These are phyloP conservation scores for Casuarina equisetifolia DNA, from an alignment of 306 rosid genomes.

Conservation along the genomic window DNA sequence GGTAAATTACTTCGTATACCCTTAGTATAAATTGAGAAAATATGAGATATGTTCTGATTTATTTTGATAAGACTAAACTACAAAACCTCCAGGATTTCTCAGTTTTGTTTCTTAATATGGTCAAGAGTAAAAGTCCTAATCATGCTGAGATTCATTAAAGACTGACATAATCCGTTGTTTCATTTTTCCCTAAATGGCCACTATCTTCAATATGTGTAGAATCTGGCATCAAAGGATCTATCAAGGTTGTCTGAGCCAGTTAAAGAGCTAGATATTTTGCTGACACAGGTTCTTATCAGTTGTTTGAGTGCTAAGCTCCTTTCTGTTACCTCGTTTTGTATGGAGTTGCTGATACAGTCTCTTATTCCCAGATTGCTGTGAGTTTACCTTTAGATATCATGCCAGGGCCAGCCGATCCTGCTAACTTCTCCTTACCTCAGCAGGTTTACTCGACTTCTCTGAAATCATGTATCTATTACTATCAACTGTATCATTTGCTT, in stretches of 20 bases:
- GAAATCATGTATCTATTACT: slow-evolving; percentile 4
- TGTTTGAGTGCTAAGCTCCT: slow-evolving; percentile 14
- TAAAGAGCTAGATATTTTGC: slow-evolving; percentile 82
- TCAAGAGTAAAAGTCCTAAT: slow-evolving; percentile 8
- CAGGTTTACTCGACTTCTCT: slow-evolving; percentile 61
- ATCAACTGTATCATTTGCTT: slow-evolving; percentile 24
- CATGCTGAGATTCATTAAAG: background rate
- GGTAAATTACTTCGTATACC: background rate
- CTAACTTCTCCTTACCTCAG: slow-evolving; percentile 86
- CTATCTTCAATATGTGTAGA: slow-evolving; percentile 48
- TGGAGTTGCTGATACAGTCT: slow-evolving; percentile 29
- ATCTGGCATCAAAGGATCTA: slow-evolving; percentile 71
- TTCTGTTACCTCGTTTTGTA: slow-evolving; percentile 15
- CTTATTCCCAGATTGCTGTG: slow-evolving; percentile 63
- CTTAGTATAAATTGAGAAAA: slow-evolving; percentile 4
- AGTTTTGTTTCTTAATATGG: slow-evolving; percentile 6
- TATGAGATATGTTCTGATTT: background rate
- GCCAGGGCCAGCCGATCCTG: slow-evolving; percentile 92
- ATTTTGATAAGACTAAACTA: slow-evolving; percentile 14
- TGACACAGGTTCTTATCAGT: slow-evolving; percentile 72
- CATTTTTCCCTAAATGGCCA: slow-evolving; percentile 6
- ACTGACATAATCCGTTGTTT: background rate
- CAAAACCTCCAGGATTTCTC: slow-evolving; percentile 5
- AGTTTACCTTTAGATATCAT: slow-evolving; percentile 88
- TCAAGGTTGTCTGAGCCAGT: slow-evolving; percentile 71